A percentile compares a stretch with the other conserved stretches of the same genome.
phyloP scores from a whole-genome alignment of 331 rosid genomes.

The Rosa hybrid region DNA sequence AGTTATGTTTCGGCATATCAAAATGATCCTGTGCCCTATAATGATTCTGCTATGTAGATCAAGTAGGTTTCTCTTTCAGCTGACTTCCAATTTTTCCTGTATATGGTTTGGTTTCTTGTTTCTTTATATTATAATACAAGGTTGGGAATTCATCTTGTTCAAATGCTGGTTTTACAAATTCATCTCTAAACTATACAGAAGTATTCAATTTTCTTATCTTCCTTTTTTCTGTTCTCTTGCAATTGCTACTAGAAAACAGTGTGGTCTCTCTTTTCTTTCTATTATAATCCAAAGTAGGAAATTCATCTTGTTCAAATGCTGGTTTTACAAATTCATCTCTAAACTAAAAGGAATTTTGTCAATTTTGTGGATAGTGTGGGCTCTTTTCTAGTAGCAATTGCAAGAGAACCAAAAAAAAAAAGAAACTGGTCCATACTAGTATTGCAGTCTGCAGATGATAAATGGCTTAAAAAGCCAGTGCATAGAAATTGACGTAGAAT shows the following conservation, averaged over 20 bases:
- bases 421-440: not conserved
- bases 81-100: constrained; percentile 19
- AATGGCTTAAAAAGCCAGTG: not conserved
- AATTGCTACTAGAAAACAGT: not conserved
- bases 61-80: not conserved
- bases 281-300: constrained; percentile 1
- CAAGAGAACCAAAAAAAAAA: not conserved
- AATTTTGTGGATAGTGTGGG: not conserved
- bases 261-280: not conserved
- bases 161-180: not conserved
- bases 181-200: not conserved
- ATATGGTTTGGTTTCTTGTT: constrained; percentile 11
- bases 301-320: not conserved
- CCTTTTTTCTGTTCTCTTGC: too few species aligned
- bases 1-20: not conserved
- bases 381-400: not conserved
- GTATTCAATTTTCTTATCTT: not conserved
- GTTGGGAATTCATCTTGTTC: constrained; percentile 9
- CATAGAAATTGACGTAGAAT: not conserved
- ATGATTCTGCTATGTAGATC: constrained; percentile 7
- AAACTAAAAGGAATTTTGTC: not conserved
- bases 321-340: not conserved
- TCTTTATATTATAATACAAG: not conserved
- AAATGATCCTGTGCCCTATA: not conserved
- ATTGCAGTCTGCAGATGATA: constrained; percentile 1